A percentile compares a stretch with the other conserved stretches of the same genome.
Conservation (phyloP, 2,329 filamentous ascomycete species). For the Claviceps africana region DNA sequence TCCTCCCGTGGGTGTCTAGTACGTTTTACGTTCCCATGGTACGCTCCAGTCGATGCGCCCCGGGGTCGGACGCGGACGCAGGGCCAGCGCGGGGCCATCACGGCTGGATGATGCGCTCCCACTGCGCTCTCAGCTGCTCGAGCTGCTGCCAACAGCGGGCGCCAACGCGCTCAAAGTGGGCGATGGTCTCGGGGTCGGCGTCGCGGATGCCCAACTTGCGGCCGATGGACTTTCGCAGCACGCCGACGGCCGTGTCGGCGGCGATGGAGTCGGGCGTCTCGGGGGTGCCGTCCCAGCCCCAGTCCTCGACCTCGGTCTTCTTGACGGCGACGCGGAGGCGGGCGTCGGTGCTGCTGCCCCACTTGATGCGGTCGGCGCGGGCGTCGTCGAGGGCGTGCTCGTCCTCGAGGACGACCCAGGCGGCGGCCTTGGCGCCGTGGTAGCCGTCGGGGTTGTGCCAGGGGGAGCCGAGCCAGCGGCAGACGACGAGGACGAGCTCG, state of each 20-base stretch:
- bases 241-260: slow-evolving; percentile 29
- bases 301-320: slow-evolving; percentile 73
- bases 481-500: slow-evolving; percentile 51
- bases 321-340: slow-evolving; percentile 47
- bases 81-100: too few species aligned
- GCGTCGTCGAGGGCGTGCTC: slow-evolving; percentile 46
- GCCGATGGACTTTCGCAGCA: slow-evolving; percentile 38
- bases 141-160: slow-evolving; percentile 52
- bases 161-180: slow-evolving; percentile 49
- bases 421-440: slow-evolving; percentile 58
- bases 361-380: slow-evolving; percentile 51
- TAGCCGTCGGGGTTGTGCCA: slow-evolving; percentile 78
- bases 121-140: slow-evolving; percentile 54
- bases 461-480: slow-evolving; percentile 66
- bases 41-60: too few species aligned
- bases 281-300: slow-evolving; percentile 57
- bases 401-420: slow-evolving; percentile 62
- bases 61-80: too few species aligned
- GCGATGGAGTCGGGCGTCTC: slow-evolving; percentile 28
- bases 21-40: too few species aligned
- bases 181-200: slow-evolving; percentile 44
- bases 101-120: slow-evolving; percentile 34
- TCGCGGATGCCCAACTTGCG: slow-evolving; percentile 45
- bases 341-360: slow-evolving; percentile 61
- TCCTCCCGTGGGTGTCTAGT: too few species aligned